These are phyloP conservation scores for Asterella californica DNA, from an alignment of 225 moss, liverwort and hornwort species.

Conservation along the genomic window DNA sequence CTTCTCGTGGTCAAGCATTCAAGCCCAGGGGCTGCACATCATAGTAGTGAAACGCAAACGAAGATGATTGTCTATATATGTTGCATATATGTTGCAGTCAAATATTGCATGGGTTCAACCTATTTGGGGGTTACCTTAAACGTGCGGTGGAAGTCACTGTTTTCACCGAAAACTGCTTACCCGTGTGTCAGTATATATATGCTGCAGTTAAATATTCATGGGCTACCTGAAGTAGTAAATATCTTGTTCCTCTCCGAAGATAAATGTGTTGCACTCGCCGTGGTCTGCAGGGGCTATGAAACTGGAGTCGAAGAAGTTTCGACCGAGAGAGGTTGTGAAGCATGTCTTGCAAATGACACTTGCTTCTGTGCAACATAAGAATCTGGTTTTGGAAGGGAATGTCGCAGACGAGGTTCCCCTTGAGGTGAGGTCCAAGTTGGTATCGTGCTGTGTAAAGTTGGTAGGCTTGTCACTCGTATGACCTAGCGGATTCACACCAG, in stretches of 20 bases:
- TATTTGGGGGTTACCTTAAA: too few relatives aligned
- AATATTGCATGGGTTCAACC: too few relatives aligned
- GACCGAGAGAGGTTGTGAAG: constrained; percentile 75
- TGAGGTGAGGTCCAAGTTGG: constrained; percentile 42
- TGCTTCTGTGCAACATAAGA: constrained; percentile 62
- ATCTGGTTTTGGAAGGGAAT: constrained; percentile 44
- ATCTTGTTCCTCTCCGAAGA: background rate
- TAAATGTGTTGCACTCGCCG: constrained; percentile 8
- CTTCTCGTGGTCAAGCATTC: background rate
- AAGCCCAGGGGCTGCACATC: background rate
- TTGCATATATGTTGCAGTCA: too few relatives aligned
- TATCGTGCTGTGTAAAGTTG: background rate
- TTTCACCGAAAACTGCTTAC: too few relatives aligned
- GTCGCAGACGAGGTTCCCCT: constrained; percentile 68
- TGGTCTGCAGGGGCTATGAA: constrained; percentile 73
- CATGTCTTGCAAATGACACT: constrained; percentile 72
- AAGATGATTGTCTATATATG: too few relatives aligned
- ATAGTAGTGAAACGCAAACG: background rate
- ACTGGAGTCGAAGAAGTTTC: constrained; percentile 74
- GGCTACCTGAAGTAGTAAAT: too few relatives aligned
- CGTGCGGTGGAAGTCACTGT: too few relatives aligned
- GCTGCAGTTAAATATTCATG: too few relatives aligned
- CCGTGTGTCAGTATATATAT: too few relatives aligned
- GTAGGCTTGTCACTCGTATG: background rate
- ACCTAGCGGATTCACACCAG: background rate